These are phyloP conservation scores for Barnettozyma wickerhamii DNA, from an alignment of 805 yeast species.

Conservation along the genomic window DNA sequence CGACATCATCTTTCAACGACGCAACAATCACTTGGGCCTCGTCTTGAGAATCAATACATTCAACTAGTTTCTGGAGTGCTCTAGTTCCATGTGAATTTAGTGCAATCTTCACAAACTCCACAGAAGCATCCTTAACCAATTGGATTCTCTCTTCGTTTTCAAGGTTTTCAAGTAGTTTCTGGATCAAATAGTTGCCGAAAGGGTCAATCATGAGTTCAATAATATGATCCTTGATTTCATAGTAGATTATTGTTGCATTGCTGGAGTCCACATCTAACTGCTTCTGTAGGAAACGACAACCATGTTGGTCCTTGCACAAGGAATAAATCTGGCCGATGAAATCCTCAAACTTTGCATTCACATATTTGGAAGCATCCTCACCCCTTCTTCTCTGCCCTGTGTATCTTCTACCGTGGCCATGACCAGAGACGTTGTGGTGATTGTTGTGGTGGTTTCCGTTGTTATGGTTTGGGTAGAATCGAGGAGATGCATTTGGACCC, in stretches of 20 bases:
- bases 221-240: slow-evolving; percentile 71
- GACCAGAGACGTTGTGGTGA: slow-evolving; percentile 10
- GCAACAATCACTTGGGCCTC: slow-evolving; percentile 64
- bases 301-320: slow-evolving; percentile 93
- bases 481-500: slow-evolving; percentile 13
- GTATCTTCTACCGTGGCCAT: slow-evolving; percentile 17
- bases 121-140: slow-evolving; percentile 66
- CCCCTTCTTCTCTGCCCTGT: slow-evolving; percentile 24
- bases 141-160: slow-evolving; percentile 62
- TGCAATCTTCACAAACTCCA: slow-evolving; percentile 74
- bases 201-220: slow-evolving; percentile 92
- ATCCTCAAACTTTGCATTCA: slow-evolving; percentile 63
- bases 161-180: slow-evolving; percentile 80
- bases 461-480: slow-evolving; percentile 14
- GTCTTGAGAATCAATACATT: slow-evolving; percentile 65
- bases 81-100: slow-evolving; percentile 95
- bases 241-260: slow-evolving; percentile 72
- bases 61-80: slow-evolving; percentile 89
- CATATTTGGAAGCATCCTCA: slow-evolving; percentile 69
- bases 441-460: slow-evolving; percentile 12
- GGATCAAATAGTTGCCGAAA: slow-evolving; percentile 94
- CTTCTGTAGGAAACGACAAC: slow-evolving; percentile 87
- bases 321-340: slow-evolving; percentile 70
- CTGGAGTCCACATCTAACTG: slow-evolving; percentile 66
- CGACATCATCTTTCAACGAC: slow-evolving; percentile 66